phyloP scores from a whole-genome alignment of 441 rosid genomes.

The Populus hybrid region DNA sequence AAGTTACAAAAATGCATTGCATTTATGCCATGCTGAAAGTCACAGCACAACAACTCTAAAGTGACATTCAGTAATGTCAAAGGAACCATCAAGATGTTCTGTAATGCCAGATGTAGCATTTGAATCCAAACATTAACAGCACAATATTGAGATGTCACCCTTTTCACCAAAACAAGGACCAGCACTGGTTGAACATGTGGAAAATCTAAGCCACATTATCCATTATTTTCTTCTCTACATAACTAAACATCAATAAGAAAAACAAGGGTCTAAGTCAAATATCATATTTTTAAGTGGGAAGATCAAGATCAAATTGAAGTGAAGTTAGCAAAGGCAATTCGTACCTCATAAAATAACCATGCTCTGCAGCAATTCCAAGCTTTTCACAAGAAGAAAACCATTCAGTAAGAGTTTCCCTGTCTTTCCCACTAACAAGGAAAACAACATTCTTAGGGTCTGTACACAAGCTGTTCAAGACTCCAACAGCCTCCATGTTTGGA shows the following conservation, averaged over 20 bases:
- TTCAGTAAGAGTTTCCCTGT: slow-evolving; percentile 54
- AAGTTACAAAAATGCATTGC: not conserved
- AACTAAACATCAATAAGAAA: not conserved
- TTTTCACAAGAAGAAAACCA: slow-evolving; percentile 80
- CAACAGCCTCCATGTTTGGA: slow-evolving; percentile 63
- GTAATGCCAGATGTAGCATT: not conserved
- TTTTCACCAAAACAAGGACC: not conserved
- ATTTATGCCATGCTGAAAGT: not conserved
- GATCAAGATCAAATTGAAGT: not conserved
- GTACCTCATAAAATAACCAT: slow-evolving; percentile 78
- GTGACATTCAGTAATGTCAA: not conserved
- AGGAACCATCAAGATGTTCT: not conserved
- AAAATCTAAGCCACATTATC: not conserved
- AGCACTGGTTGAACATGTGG: not conserved
- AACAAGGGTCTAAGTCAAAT: not conserved
- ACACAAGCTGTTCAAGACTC: slow-evolving; percentile 55
- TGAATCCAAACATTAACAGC: not conserved
- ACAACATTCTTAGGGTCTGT: slow-evolving; percentile 72
- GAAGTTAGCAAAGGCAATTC: not conserved
- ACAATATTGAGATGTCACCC: not conserved
- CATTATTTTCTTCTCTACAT: not conserved
- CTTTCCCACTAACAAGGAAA: slow-evolving; percentile 86
- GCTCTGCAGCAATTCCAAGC: slow-evolving; percentile 92
- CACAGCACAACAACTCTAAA: not conserved
- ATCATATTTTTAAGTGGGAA: not conserved